A percentile compares a stretch with the other conserved stretches of the same genome.
Evolutionary conservation across 2,329 filamentous ascomycete species (phyloP).

Genomic region (Scedosporium aurantiacum): DNA sequence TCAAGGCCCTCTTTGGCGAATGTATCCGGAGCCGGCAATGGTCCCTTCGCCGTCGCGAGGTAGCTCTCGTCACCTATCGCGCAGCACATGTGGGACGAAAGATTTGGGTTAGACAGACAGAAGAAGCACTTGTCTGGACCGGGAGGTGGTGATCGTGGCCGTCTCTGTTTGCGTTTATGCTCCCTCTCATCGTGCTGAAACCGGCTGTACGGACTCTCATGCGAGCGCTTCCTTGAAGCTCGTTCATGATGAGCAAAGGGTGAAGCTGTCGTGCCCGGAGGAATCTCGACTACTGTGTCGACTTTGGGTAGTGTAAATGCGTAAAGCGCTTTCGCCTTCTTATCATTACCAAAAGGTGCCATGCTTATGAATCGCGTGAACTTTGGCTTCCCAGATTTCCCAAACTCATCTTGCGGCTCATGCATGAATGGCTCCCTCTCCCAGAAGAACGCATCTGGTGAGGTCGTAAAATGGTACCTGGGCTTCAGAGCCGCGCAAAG

Average conservation of each 20-base stretch:
- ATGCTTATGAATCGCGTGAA: conserved; percentile 87
- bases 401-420: conserved; percentile 27
- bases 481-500: conserved; percentile 72
- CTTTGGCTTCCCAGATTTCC: conserved; percentile 12
- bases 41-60: conserved; percentile 84
- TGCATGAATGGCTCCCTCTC: conserved; percentile 92
- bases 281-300: conserved; percentile 48
- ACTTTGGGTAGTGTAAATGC: conserved; percentile 62
- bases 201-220: conserved; percentile 40
- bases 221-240: conserved; percentile 39
- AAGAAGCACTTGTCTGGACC: conserved; percentile 84
- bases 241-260: conserved; percentile 49
- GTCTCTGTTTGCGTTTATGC: conserved; percentile 33
- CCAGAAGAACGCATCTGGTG: conserved; percentile 57
- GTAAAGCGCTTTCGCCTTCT: conserved; percentile 72
- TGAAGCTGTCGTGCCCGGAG: conserved; percentile 61
- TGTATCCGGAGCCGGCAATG: conserved; percentile 60
- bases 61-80: conserved; percentile 83
- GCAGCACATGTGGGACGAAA: conserved; percentile 79
- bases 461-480: conserved; percentile 78
- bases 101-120: conserved; percentile 77
- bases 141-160: conserved; percentile 44
- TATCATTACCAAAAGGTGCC: conserved; percentile 62
- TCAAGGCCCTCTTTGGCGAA: conserved; percentile 53
- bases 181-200: conserved; percentile 38